phyloP scores from a whole-genome alignment of 2,329 filamentous ascomycete genomes.

The Claviceps lovelessii region DNA sequence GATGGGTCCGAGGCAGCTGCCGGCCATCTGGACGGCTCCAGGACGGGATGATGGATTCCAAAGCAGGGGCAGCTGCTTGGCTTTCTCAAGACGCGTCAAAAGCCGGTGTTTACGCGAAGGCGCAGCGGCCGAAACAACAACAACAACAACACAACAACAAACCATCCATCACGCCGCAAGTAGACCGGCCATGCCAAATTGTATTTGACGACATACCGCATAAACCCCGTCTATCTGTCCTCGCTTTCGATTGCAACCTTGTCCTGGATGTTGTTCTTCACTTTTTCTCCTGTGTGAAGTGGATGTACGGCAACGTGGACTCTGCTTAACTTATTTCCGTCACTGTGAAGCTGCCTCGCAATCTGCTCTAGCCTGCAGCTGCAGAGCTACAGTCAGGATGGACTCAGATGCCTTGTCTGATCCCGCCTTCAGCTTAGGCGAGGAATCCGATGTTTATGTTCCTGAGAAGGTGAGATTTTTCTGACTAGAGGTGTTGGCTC shows the following conservation, averaged over 20 bases:
- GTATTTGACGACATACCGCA: slow-evolving; percentile 8
- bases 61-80: background rate
- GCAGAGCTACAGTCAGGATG: slow-evolving; percentile 25
- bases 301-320: background rate
- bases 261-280: slow-evolving; percentile 1
- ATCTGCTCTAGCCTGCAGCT: background rate
- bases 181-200: slow-evolving; percentile 9
- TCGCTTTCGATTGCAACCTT: slow-evolving; percentile 3
- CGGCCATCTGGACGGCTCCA: background rate
- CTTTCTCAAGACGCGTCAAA: slow-evolving; percentile 1
- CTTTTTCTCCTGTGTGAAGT: slow-evolving; percentile 1
- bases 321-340: background rate
- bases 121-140: background rate
- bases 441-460: slow-evolving; percentile 28
- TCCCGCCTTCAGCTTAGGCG: slow-evolving; percentile 24
- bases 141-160: slow-evolving; percentile 14
- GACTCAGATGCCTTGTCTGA: slow-evolving; percentile 45
- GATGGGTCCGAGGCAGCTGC: background rate
- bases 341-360: background rate
- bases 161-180: slow-evolving; percentile 8
- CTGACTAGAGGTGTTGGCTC: background rate
- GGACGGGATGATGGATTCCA: background rate
- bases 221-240: slow-evolving; percentile 3
- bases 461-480: slow-evolving; percentile 22
- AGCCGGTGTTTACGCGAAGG: slow-evolving; percentile 15